Percentiles rank a stretch among this genome's conserved stretches.
These are phyloP conservation scores for Penicillium psychrofluorescens DNA, from an alignment of 495 filamentous ascomycete species.

Conservation along the genomic window DNA sequence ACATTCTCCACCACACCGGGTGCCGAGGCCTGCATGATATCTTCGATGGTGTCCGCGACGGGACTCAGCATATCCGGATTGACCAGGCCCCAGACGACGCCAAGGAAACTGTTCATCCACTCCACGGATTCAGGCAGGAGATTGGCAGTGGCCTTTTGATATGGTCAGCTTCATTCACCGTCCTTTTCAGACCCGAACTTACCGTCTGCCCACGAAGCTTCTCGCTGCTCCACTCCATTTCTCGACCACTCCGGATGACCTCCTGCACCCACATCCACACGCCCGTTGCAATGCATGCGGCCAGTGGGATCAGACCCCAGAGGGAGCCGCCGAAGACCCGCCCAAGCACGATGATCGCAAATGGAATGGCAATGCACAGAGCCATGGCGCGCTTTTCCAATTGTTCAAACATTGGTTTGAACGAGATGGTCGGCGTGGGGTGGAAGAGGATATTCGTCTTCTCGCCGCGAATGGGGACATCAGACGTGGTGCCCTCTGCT, in stretches of 20 bases:
- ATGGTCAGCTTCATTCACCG: not conserved
- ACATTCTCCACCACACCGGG: conserved; percentile 89
- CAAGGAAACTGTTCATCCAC: conserved; percentile 87
- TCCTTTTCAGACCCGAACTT: conserved; percentile 12
- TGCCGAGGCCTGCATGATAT: conserved; percentile 94
- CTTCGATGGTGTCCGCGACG: conserved; percentile 68
- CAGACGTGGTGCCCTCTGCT: conserved; percentile 68
- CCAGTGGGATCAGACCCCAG: conserved; percentile 66
- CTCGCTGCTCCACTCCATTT: conserved; percentile 84
- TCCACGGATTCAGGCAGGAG: conserved; percentile 88
- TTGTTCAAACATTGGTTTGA: conserved; percentile 72
- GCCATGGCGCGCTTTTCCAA: conserved; percentile 65
- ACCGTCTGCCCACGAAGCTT: conserved; percentile 75
- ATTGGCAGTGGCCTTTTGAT: conserved; percentile 62
- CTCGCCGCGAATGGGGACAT: conserved; percentile 92
- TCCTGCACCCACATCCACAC: conserved; percentile 87
- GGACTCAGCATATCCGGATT: conserved; percentile 89
- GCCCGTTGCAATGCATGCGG: conserved; percentile 58
- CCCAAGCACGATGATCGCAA: conserved; percentile 69
- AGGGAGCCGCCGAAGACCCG: conserved; percentile 71
- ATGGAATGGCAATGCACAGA: conserved; percentile 60
- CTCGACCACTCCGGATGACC: conserved; percentile 69
- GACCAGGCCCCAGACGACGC: conserved; percentile 78
- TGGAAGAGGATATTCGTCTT: conserved; percentile 96
- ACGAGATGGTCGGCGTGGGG: conserved; percentile 80